phyloP scores from a whole-genome alignment of 306 rosid species.

The Prinsepia uniflora region DNA sequence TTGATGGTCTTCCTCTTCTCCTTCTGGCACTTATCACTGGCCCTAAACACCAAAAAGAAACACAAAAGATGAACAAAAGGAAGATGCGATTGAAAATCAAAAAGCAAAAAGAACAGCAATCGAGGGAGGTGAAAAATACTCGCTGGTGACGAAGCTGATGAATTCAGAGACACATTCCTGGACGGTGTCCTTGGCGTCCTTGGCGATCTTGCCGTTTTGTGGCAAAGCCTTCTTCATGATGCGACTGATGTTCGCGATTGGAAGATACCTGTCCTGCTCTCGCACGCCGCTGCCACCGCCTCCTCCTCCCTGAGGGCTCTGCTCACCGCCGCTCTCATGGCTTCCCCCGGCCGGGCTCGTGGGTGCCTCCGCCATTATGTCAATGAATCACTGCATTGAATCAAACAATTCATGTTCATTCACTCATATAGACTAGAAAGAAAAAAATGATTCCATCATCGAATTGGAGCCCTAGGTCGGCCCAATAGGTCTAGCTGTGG shows the following conservation, averaged over 20 bases:
- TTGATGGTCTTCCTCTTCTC: slow-evolving; percentile 96
- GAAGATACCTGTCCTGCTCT: slow-evolving; percentile 77
- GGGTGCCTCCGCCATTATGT: slow-evolving; percentile 68
- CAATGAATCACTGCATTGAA: slow-evolving; percentile 4
- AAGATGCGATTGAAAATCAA: neutral
- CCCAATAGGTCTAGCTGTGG: slow-evolving; percentile 12
- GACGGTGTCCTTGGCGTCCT: slow-evolving; percentile 83
- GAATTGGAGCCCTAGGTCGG: slow-evolving; percentile 29
- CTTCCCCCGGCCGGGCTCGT: slow-evolving; percentile 59
- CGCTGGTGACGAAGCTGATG: slow-evolving; percentile 94
- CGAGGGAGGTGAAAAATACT: slow-evolving; percentile 33
- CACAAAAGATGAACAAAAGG: neutral
- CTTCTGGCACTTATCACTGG: slow-evolving; percentile 90
- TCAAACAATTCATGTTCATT: neutral
- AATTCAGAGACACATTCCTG: slow-evolving; percentile 91
- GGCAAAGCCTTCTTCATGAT: slow-evolving; percentile 93
- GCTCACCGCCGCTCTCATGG: slow-evolving; percentile 89
- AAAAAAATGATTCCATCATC: neutral
- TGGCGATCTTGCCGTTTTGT: slow-evolving; percentile 80
- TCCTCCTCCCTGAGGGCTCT: slow-evolving; percentile 51
- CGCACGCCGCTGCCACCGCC: slow-evolving; percentile 36
- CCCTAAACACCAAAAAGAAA: slow-evolving; percentile 40
- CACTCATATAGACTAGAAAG: neutral
- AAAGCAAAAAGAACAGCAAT: neutral
- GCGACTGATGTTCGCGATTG: slow-evolving; percentile 89